phyloP scores from a whole-genome alignment of 805 yeast species.

The Metschnikowia aberdeeniae region DNA sequence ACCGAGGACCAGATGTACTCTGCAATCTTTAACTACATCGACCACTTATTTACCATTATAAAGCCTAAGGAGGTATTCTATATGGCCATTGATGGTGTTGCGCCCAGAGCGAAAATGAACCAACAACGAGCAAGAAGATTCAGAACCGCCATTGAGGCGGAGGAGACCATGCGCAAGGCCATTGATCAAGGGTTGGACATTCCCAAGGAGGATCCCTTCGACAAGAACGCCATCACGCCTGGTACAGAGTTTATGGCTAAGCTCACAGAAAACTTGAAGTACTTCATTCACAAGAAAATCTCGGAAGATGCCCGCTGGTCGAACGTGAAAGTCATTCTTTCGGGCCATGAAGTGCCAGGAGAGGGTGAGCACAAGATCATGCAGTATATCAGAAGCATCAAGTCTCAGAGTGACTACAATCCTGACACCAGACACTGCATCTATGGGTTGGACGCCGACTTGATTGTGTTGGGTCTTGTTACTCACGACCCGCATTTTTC shows the following conservation, averaged over 20 bases:
- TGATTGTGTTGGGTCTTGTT: constrained; percentile 87
- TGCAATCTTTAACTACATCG: constrained; percentile 91
- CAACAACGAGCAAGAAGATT: constrained; percentile 96
- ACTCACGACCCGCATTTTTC: constrained; percentile 97
- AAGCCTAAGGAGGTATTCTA: constrained; percentile 82
- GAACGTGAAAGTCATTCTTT: constrained; percentile 65
- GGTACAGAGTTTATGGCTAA: constrained; percentile 96
- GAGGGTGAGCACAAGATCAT: constrained; percentile 98
- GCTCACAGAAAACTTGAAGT: constrained; percentile 74
- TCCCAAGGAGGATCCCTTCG: constrained; percentile 84
- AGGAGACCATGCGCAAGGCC: constrained; percentile 70
- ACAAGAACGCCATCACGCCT: constrained; percentile 90
- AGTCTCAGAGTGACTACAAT: constrained; percentile 68
- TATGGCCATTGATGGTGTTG: constrained; percentile 99
- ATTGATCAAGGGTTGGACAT: constrained; percentile 65
- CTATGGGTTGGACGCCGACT: constrained; percentile 94
- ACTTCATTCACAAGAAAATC: constrained; percentile 83
- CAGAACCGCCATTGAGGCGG: constrained; percentile 90
- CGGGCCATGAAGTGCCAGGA: constrained; percentile 97
- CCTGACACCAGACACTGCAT: constrained; percentile 88
- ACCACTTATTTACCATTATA: constrained; percentile 83
- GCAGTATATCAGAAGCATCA: constrained; percentile 80
- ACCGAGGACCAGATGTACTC: constrained; percentile 90
- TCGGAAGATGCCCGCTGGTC: constrained; percentile 87
- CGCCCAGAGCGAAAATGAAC: constrained; percentile 98